Conservation (phyloP, 257 asterid genomes). For the Lycium ferocissimum region DNA sequence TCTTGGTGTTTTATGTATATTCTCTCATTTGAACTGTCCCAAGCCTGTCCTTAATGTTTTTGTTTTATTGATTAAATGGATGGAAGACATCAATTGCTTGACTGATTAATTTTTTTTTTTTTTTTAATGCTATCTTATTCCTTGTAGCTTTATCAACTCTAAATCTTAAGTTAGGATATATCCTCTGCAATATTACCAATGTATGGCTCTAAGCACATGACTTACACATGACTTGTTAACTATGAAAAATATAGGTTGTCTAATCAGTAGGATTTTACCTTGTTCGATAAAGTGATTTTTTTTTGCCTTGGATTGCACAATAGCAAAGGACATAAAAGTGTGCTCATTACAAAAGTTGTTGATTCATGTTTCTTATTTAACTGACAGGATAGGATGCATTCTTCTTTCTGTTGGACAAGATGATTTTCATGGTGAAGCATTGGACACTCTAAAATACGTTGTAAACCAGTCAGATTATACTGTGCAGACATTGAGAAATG, state of each 20-base stretch:
- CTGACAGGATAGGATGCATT: constrained; percentile 78
- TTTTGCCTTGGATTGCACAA: not conserved
- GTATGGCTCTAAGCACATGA: not conserved
- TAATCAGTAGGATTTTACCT: not conserved
- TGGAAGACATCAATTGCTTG: not conserved
- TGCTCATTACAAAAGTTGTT: not conserved
- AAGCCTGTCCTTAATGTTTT: not conserved
- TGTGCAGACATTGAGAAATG: constrained; percentile 82
- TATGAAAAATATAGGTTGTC: not conserved
- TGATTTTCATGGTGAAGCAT: constrained; percentile 77
- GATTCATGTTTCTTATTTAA: constrained; percentile 22
- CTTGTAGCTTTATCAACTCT: not conserved
- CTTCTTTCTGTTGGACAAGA: constrained; percentile 92
- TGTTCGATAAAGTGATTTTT: not conserved
- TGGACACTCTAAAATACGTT: constrained; percentile 74
- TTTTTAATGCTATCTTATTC: too few relatives aligned
- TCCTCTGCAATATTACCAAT: not conserved
- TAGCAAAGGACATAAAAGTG: not conserved
- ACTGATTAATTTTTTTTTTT: not conserved
- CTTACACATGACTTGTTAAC: not conserved
- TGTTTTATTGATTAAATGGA: not conserved
- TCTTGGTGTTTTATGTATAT: not conserved
- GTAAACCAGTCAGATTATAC: constrained; percentile 95
- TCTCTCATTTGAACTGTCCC: not conserved
- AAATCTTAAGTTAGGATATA: not conserved